Evolutionary conservation across 2,329 filamentous ascomycete genomes (phyloP), one percentile per base, ranked within the genome.

Genomic region (Aaosphaeria pasadenensis): DNA sequence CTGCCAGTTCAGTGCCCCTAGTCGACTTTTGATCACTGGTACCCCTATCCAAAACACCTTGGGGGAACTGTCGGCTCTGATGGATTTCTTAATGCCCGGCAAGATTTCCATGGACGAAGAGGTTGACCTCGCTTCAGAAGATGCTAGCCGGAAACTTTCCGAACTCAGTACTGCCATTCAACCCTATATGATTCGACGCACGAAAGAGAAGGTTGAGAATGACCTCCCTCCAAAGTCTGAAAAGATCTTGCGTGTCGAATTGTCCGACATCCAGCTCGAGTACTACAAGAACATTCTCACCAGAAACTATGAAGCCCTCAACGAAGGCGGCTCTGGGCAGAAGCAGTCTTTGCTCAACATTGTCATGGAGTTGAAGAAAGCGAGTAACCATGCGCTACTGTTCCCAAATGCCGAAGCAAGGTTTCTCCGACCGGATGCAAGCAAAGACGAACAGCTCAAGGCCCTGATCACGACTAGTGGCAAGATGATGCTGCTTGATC

Each of bases 291-390:
- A 97, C 64, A 97, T 99, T 50, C 78, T 99, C 28, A 97, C 94
- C 0, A 86, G 92, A 62, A 99, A 99, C 67, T 99, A 99, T 63
- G 85, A 91, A 30, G 94, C 92, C 3, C 79, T 99, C 31, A 96
- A 95, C 60, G 89, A 96, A 63, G 92, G 91, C 41, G 86, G 87
- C 40, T 89, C 84, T 51, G 94, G 92, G 5, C 89, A 95, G 69
- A 97, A 96, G 71, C 92, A 95, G 57, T 97, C 92, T 0, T 75
- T 99, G 11, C 77, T 99, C 54, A 99, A 99, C 71, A 94, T 99
- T 68, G 96, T 99, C 84, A 99, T 99, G 94, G 94, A 99, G 71
- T 73, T 99, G 63, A 99, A 99, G 77, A 99, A 99, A 72, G 91
- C 94, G 67, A 97, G 92, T 74, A 99, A 99, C 63, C 94, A 99